These are phyloP conservation scores for Penicillium odoratum DNA, from an alignment of 495 filamentous ascomycete species.

Conservation along the genomic window DNA sequence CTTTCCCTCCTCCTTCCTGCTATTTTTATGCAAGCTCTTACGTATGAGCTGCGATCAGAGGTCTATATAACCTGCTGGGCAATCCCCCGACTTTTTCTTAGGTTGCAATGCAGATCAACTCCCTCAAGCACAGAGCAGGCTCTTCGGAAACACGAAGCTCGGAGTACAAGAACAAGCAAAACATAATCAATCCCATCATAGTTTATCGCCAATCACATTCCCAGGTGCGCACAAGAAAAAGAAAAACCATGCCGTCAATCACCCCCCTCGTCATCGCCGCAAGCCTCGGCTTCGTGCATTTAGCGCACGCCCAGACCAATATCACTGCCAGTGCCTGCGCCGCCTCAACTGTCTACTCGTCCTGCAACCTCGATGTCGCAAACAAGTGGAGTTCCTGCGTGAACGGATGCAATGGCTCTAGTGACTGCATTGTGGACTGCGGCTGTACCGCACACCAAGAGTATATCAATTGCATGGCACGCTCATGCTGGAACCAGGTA, in stretches of 20 bases:
- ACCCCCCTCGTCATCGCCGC: constrained; percentile 18
- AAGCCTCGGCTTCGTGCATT: constrained; percentile 17
- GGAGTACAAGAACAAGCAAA: background rate
- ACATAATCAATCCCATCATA: background rate
- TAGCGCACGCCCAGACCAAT: constrained; percentile 27
- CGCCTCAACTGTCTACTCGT: constrained; percentile 17
- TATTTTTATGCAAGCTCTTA: background rate
- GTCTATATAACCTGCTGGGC: background rate
- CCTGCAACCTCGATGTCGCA: constrained; percentile 27
- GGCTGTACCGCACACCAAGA: constrained; percentile 30
- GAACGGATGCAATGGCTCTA: constrained; percentile 22
- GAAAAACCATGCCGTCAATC: constrained; percentile 20
- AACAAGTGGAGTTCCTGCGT: constrained; percentile 27
- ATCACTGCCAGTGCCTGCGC: constrained; percentile 26
- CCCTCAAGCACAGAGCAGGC: background rate
- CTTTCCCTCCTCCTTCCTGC: background rate
- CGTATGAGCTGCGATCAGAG: background rate
- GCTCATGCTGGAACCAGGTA: constrained; percentile 36
- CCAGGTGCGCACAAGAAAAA: background rate
- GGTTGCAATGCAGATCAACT: background rate
- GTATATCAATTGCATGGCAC: constrained; percentile 36
- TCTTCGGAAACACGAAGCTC: background rate
- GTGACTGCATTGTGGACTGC: constrained; percentile 28
- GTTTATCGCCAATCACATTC: background rate
- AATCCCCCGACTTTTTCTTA: background rate